Evolutionary conservation across 2,329 filamentous ascomycete species (phyloP), one percentile per base, ranked within the genome.

Genomic region (Orbilia quercus): DNA sequence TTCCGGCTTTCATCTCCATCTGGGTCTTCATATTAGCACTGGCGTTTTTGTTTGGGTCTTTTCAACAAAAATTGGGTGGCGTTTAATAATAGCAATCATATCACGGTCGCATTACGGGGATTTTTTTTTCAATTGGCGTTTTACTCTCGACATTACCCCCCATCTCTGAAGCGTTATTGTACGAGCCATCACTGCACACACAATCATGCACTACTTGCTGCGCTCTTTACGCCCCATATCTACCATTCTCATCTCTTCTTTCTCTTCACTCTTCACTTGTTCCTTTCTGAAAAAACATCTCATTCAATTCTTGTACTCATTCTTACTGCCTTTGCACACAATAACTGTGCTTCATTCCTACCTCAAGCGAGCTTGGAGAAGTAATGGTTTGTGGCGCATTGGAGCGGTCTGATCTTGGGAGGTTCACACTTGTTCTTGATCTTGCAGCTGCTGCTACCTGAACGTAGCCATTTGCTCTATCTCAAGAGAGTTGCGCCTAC

Each of bases 31-130:
- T 65, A 53, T 66, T 73, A 65, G 62, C 69, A 73, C 69, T 73
- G 69, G 69, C 60, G 69, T 73, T 73, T 66, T 73, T 57, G 54
- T 65, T 58, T 66, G 55, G 60, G 45, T 34, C 51, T 34, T 72
- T 73, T 65, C 54, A 73, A 65, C 67, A 72, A 73, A 72, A 73
- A 73, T 66, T 66, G 69, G 69, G 69, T 48, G 69, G 69, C 69
- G 69, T 73, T 73, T 66, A 60, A 55, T 54, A 54, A n/a, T n/a
- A n/a, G n/a, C n/a, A n/a, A 44, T 73, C 54, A 57, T 57, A 60
- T 64, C 47, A 47, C 23, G 69, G 60, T 66, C 38, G 63, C 69
- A 62, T 66, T 45, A 44, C 59, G 59, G 67, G n/a, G n/a, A n/a
- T n/a, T n/a, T n/a, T n/a, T n/a, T 31, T 31, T 60, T 73, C 31